These are phyloP conservation scores for Diaporthe capsici DNA, from an alignment of 2,329 filamentous ascomycete species.

Conservation along the genomic window DNA sequence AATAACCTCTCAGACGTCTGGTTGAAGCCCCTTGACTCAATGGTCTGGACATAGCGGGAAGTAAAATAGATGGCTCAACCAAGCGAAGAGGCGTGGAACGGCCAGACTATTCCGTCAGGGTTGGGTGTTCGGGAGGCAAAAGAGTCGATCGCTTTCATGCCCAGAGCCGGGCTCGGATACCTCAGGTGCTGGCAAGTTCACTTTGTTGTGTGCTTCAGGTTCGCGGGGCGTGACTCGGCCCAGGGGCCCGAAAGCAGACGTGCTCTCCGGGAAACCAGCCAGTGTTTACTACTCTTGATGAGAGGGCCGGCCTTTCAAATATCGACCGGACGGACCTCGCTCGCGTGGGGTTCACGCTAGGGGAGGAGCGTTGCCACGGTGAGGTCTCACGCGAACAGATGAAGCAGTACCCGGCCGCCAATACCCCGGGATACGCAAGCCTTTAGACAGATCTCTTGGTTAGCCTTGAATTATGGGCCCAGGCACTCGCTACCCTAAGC, in stretches of 20 bases:
- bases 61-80: slow-evolving; percentile 9
- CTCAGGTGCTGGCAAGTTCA: background rate
- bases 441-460: slow-evolving; percentile 31
- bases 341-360: slow-evolving; percentile 27
- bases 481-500: background rate
- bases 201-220: slow-evolving; percentile 10
- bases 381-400: slow-evolving; percentile 4
- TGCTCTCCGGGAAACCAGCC: background rate
- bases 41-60: slow-evolving; percentile 28
- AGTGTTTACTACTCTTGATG: no score
- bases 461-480: slow-evolving; percentile 23
- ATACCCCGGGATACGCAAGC: slow-evolving; percentile 18
- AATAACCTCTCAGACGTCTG: slow-evolving; percentile 20
- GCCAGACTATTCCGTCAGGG: background rate
- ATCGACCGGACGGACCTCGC: background rate
- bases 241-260: slow-evolving; percentile 12
- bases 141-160: background rate
- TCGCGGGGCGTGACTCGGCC: slow-evolving; percentile 22
- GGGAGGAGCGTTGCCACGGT: background rate
- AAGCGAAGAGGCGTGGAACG: background rate
- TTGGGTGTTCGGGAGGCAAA: background rate
- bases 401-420: slow-evolving; percentile 12
- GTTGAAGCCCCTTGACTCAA: slow-evolving; percentile 13
- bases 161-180: background rate
- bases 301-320: slow-evolving; percentile 4